phyloP scores from a whole-genome alignment of 83 land plant species.

The Diphasiastrum complanatum region DNA sequence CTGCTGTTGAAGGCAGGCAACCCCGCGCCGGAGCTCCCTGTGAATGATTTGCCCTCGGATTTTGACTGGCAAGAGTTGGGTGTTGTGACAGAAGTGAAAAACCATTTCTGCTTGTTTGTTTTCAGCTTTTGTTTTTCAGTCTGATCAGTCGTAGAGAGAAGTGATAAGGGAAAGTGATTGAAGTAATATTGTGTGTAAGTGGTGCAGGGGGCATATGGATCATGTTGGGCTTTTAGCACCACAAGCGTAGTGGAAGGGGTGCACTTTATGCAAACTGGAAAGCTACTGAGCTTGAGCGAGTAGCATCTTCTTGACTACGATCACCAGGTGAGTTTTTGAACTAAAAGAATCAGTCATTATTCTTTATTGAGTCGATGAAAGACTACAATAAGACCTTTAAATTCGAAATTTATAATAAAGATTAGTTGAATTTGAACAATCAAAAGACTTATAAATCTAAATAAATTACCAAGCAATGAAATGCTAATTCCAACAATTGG shows the following conservation, averaged over 20 bases:
- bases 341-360: too few relatives aligned
- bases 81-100: constrained; percentile 66
- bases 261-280: constrained; percentile 55
- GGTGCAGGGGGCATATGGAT: constrained; percentile 66
- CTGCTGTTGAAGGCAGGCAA: not conserved
- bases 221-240: constrained; percentile 86
- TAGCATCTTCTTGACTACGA: constrained; percentile 85
- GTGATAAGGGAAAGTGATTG: not conserved
- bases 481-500: too few relatives aligned
- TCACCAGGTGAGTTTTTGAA: constrained; percentile 49
- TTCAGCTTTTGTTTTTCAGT: not conserved
- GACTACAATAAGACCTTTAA: too few relatives aligned
- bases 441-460: too few relatives aligned
- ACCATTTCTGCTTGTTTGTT: constrained; percentile 40
- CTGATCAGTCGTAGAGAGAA: not conserved
- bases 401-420: too few relatives aligned
- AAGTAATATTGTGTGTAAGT: not conserved
- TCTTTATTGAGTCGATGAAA: too few relatives aligned
- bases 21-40: constrained; percentile 22
- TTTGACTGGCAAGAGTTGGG: constrained; percentile 82
- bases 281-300: constrained; percentile 71
- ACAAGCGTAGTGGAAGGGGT: constrained; percentile 76
- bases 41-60: constrained; percentile 40
- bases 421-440: too few relatives aligned
- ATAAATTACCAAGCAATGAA: too few relatives aligned